Evolutionary conservation across 176 grass and related monocot genomes (phyloP), one percentile per base, ranked within the genome.

Genomic region (Elaeis guineensis): DNA sequence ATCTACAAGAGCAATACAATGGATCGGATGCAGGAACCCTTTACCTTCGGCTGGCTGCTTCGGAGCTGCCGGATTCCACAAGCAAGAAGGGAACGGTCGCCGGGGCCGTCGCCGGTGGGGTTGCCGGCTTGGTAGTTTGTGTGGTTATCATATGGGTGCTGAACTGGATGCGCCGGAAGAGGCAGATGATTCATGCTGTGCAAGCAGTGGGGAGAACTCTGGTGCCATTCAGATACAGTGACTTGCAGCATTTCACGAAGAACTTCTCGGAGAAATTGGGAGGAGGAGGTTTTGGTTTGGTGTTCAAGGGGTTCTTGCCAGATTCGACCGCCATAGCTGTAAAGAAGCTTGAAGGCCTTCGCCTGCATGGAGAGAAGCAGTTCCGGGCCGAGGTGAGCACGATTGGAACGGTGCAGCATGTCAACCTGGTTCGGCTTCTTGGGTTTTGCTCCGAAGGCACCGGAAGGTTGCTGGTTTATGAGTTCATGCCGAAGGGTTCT

Each of bases 341-440:
- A 48, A 92, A 92, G 79, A 76, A 66, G 53, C 80, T 92, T 17
- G 66, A 78, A 16, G 70, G 77, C 3, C 25, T 69, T 19, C 28
- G 14, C 5, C 83, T 25, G 25, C 25, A 92, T 50, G 79, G 83
- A 61, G 83, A 86, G 61, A 91, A 91, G 57, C 79, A 86, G 25
- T 90, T 89, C 44, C 74, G 86, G 56, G 55, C 76, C 1, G 85
- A 88, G 76, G 79, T 88, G 59, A 88, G 76, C 75, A 88, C 85
- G 0, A 80, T 83, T 7, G 85, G 80, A 39, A 61, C 51, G 2
- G 76, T 89, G 60, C 77, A 89, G 15, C 80, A 84, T 58, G 59
- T 89, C 5, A 84, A 89, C 54, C 66, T 89, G 14, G 78, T 89
- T 19, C 81, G 58, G 15, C 50, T 89, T 4, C 21, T 80, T 35